Evolutionary conservation across 805 yeast genomes (phyloP).

Genomic region (Monosporozyma unispora): DNA sequence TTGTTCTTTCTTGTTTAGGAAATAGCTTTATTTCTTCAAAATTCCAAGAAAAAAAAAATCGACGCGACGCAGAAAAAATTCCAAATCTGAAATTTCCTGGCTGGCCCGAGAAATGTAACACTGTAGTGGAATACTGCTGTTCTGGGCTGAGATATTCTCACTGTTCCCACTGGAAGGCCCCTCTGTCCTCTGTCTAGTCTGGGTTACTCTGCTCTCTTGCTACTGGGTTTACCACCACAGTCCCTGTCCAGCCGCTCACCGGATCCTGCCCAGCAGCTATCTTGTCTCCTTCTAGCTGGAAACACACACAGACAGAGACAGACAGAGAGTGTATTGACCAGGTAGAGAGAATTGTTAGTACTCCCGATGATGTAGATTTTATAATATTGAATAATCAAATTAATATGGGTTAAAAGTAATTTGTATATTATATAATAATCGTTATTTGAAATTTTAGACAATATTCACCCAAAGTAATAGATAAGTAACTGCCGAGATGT

Average conservation of each 20-base stretch:
- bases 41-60: background rate
- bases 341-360: background rate
- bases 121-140: too few species aligned
- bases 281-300: too few species aligned
- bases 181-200: too few species aligned
- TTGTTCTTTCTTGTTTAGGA: background rate
- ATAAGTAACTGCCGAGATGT: constrained; percentile 55
- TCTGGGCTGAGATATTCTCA: too few species aligned
- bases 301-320: background rate
- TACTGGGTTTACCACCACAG: too few species aligned
- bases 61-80: background rate
- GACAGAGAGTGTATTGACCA: background rate
- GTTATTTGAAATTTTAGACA: background rate
- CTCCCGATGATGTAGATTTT: background rate
- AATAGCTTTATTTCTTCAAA: background rate
- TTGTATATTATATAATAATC: background rate
- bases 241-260: too few species aligned
- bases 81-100: background rate
- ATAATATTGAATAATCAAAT: background rate
- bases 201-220: too few species aligned
- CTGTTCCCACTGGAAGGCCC: too few species aligned
- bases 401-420: background rate
- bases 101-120: too few species aligned
- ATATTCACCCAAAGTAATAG: constrained; percentile 2
- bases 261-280: too few species aligned